Percentiles rank a stretch among this genome's conserved stretches.
These are phyloP conservation scores for Diaporthe aspalathi DNA, from an alignment of 2,329 filamentous ascomycete species.

Conservation along the genomic window DNA sequence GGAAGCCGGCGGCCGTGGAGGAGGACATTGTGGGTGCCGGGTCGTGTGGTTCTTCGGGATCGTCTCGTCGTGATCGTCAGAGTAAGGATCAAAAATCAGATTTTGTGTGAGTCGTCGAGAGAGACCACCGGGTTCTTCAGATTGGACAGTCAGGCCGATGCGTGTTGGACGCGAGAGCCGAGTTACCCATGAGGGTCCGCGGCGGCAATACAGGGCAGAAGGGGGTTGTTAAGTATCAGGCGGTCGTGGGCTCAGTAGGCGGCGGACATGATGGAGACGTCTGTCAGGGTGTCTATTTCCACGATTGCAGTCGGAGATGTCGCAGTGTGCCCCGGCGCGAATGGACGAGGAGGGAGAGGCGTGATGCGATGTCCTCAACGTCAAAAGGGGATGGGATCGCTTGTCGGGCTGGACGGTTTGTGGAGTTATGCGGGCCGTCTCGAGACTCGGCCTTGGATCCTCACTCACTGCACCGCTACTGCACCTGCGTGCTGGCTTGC, in stretches of 20 bases:
- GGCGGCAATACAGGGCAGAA: conserved; percentile 4
- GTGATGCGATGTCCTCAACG: conserved; percentile 33
- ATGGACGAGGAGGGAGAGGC: conserved; percentile 8
- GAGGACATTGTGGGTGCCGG: conserved; percentile 59
- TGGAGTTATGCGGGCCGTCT: conserved; percentile 37
- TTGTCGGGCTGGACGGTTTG: conserved; percentile 27
- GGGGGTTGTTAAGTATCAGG: conserved; percentile 13
- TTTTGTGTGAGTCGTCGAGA: neutral
- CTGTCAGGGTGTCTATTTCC: neutral
- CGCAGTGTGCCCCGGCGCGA: conserved; percentile 11
- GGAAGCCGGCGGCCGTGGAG: conserved; percentile 68
- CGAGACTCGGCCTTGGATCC: conserved; percentile 32
- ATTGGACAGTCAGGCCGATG: conserved; percentile 35
- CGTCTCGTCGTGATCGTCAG: conserved; percentile 14
- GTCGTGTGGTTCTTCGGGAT: conserved; percentile 2
- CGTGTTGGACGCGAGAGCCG: conserved; percentile 35
- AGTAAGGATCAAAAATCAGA: neutral
- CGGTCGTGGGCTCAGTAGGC: conserved; percentile 24
- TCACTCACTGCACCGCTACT: conserved; percentile 16
- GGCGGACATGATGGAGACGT: conserved; percentile 31
- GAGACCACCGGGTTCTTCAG: neutral
- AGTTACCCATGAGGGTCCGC: conserved; percentile 38
- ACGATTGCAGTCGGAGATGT: neutral
- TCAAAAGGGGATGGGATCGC: conserved; percentile 37
- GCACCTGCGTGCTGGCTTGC: conserved; percentile 21